phyloP scores from a whole-genome alignment of 345 rosid species.

The Salix brachista region DNA sequence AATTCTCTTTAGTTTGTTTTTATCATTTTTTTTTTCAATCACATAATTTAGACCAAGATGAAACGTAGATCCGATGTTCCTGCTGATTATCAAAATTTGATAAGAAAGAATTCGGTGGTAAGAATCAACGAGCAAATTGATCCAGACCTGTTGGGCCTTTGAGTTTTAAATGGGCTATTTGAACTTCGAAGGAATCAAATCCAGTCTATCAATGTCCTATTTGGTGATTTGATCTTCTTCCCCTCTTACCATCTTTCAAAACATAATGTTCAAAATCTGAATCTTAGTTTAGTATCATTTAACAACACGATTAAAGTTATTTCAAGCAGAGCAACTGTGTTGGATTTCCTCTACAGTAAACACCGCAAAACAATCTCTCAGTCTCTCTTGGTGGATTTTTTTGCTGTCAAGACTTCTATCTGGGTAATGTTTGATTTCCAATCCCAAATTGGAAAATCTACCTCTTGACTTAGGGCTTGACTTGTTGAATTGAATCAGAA shows the following conservation, averaged over 20 bases:
- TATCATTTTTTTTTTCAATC: too few relatives aligned
- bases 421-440: constrained; percentile 19
- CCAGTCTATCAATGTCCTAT: neutral
- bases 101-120: too few relatives aligned
- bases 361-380: neutral
- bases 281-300: neutral
- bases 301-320: neutral
- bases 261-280: neutral
- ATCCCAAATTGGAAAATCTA: constrained; percentile 2
- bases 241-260: neutral
- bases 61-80: too few relatives aligned
- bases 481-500: constrained; percentile 4
- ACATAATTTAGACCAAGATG: too few relatives aligned
- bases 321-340: neutral
- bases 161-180: neutral
- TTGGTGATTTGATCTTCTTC: neutral
- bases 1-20: too few relatives aligned
- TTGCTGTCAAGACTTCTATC: neutral
- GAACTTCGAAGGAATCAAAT: neutral
- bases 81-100: too few relatives aligned
- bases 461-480: constrained; percentile 1
- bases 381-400: neutral
- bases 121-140: too few relatives aligned
- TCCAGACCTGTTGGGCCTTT: neutral
- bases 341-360: neutral